A percentile compares a stretch with the other conserved stretches of the same genome.
phyloP scores from a whole-genome alignment of 257 asterid genomes.

The Solanum medicagineum region DNA sequence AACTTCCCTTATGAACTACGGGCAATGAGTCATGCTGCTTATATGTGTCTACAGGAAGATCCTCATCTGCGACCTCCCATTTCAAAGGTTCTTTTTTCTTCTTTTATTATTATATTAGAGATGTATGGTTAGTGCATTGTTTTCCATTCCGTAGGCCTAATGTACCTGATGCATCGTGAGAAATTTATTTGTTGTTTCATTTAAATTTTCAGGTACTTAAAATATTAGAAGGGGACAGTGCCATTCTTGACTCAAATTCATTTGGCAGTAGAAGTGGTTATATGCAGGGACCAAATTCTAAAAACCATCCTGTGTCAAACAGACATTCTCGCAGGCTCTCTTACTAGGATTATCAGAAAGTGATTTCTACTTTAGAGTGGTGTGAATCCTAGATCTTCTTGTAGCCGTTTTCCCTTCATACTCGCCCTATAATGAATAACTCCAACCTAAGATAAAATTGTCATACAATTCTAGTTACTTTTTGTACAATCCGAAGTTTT shows the following conservation, averaged over 20 bases:
- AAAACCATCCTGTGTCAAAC: conserved; percentile 13
- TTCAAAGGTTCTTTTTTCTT: conserved; percentile 49
- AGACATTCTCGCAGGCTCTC: conserved; percentile 44
- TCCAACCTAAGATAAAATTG: neutral
- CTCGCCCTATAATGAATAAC: neutral
- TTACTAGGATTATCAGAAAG: conserved; percentile 12
- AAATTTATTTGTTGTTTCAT: neutral
- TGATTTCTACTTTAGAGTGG: neutral
- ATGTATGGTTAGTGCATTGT: neutral
- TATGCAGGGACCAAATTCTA: conserved; percentile 26
- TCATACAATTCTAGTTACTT: neutral
- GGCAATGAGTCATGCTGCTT: conserved; percentile 62
- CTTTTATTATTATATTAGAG: neutral
- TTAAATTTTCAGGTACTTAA: conserved; percentile 35
- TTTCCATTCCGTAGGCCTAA: neutral
- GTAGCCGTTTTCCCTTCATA: neutral
- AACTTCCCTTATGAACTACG: conserved; percentile 50
- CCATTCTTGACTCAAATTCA: conserved; percentile 26
- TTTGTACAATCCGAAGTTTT: neutral
- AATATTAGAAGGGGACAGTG: conserved; percentile 55
- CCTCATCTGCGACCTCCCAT: conserved; percentile 71
- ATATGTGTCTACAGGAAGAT: conserved; percentile 64
- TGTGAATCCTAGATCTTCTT: neutral
- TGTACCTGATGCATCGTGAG: neutral
- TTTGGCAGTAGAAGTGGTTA: conserved; percentile 57